A percentile compares a stretch with the other conserved stretches of the same genome.
phyloP scores from a whole-genome alignment of 78 protist species.

The Dictyostelium firmibasis region DNA sequence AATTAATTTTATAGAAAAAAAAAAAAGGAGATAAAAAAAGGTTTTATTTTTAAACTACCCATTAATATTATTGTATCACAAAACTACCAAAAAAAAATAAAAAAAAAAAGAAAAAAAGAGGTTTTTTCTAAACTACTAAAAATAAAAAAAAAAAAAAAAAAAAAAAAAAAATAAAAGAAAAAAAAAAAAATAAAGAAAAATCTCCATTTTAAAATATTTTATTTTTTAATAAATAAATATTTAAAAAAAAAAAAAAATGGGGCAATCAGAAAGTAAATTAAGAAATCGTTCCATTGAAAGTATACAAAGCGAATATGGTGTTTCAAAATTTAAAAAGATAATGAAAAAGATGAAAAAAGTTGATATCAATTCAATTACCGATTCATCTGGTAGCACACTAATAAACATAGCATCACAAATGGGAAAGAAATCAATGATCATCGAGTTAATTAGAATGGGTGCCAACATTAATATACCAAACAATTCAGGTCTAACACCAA shows the following conservation, averaged over 20 bases:
- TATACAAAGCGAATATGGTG: neutral
- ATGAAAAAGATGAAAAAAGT: constrained; percentile 32
- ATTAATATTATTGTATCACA: too few relatives aligned
- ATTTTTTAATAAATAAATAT: neutral
- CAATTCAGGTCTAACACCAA: constrained; percentile 12
- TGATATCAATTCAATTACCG: constrained; percentile 22
- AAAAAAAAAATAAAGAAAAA: neutral
- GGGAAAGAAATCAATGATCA: constrained; percentile 2
- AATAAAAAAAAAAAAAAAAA: neutral
- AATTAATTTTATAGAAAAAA: neutral
- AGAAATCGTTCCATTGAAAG: neutral
- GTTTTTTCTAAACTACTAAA: neutral
- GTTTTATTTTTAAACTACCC: neutral
- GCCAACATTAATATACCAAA: constrained; percentile 16
- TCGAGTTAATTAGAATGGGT: constrained; percentile 2
- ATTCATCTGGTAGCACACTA: constrained; percentile 12
- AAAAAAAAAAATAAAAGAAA: neutral
- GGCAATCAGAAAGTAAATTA: constrained; percentile 48
- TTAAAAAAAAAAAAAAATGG: constrained; percentile 5
- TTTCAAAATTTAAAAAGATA: constrained; percentile 1
- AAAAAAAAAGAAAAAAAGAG: neutral
- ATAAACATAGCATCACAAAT: neutral
- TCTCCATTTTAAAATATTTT: neutral
- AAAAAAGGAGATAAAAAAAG: neutral
- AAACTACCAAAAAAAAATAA: neutral